Evolutionary conservation across 306 rosid species (phyloP).

Genomic region (Dalbergia oliveri): DNA sequence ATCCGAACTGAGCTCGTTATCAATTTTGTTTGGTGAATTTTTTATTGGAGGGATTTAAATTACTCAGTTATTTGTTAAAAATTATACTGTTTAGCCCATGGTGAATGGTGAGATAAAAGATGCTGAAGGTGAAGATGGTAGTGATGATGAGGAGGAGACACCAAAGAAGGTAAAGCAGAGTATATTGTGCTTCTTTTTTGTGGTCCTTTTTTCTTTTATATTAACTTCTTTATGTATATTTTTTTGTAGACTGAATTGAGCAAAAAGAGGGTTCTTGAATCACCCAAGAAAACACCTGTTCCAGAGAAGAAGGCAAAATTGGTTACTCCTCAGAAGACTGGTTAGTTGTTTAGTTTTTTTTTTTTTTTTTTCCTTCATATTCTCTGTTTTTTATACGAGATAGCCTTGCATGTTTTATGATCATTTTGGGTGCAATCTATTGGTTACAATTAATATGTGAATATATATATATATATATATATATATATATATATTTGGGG

Average conservation of each 20-base stretch:
- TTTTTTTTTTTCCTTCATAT: not conserved
- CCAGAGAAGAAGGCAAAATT: constrained; percentile 70
- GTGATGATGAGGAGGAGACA: constrained; percentile 55
- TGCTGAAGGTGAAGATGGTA: constrained; percentile 46
- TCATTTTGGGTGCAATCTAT: not conserved
- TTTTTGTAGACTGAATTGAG: constrained; percentile 55
- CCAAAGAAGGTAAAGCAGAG: constrained; percentile 58
- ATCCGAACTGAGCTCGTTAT: not conserved
- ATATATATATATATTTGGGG: too few relatives aligned
- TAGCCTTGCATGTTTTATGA: not conserved
- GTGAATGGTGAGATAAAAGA: constrained; percentile 42
- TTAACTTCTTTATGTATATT: not conserved
- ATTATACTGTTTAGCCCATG: constrained; percentile 44
- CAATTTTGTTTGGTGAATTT: not conserved
- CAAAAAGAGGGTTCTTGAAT: constrained; percentile 58
- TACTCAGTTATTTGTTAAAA: not conserved
- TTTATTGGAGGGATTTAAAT: constrained; percentile 11
- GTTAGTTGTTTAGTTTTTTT: constrained; percentile 46
- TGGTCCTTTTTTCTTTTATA: not conserved
- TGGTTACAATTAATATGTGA: not conserved
- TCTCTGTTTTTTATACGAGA: not conserved
- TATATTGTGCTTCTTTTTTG: not conserved
- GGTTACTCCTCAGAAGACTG: constrained; percentile 67
- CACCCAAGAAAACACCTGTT: constrained; percentile 54
- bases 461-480: too few relatives aligned